Base-by-base conservation (phyloP, 1,284 basidiomycete species). In the Rhodotorula mucilaginosa region DNA sequence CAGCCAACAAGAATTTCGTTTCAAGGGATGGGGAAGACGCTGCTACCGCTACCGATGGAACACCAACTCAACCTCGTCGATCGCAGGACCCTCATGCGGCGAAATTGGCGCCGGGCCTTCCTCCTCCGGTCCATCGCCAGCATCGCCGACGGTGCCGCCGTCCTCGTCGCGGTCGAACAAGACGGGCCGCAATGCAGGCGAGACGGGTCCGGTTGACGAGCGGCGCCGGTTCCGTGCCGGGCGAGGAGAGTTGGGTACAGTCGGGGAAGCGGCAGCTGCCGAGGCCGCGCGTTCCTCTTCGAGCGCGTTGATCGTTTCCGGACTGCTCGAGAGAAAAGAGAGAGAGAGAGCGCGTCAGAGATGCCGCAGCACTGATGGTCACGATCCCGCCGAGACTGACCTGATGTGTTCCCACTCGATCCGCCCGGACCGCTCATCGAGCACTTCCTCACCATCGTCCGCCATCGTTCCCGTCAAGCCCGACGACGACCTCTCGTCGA, bases 101-200 rank as follows among this genome's bases (percentile, higher is more conserved):
- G 59, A 59, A 10, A 68, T 59, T 34, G 69, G 64, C 5, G 64
- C 68, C 39, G 75, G 75, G 2, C 74, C 74, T n/a, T 67, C 74
- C 60, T 68, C 64, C 2, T 52, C 69, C 6, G 54, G 63, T 19
- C 58, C 70, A 8, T n/a, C 52, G 26, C 34, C 12, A 13, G 19
- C 56, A 13, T 31, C 29, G n/a, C 5, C 44, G 16, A 19, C 29
- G 44, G 44, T 54, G 44, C 54, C 46, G 29, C 49, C 60, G 21
- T 76, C 75, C 48, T 76, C 75, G 60, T 76, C 75, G 8, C 71
- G 65, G 51, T 76, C 75, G 59, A 75, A 68, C n/a, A 76, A 48
- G 29, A 76, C 75, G 2, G 75, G 75, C 7, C 75, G 67, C 0
- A 76, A 61, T 0, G 75, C 75, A 23, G 75, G 75, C 26, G 73